A percentile compares a stretch with the other conserved stretches of the same genome.
Conservation (phyloP, 169 alveolate species). For the Plasmodium relictum region DNA sequence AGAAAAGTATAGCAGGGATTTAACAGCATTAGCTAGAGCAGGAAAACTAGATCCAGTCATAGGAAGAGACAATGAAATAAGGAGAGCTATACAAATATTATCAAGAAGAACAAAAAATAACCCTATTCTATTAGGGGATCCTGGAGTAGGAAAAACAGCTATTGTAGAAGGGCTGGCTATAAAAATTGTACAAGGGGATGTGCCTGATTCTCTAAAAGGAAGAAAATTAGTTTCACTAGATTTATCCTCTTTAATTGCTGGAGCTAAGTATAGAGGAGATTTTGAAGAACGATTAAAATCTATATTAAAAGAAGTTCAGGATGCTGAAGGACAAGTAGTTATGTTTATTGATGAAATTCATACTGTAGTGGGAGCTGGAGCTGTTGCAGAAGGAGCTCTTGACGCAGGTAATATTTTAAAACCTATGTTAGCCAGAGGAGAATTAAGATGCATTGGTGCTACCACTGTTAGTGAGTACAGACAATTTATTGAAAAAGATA, state of each 20-base stretch:
- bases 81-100: conserved; percentile 89
- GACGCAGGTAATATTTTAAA: conserved; percentile 92
- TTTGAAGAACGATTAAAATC: conserved; percentile 92
- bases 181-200: conserved; percentile 91
- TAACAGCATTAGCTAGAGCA: conserved; percentile 90
- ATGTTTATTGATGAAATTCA: conserved; percentile 93
- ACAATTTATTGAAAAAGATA: conserved; percentile 91
- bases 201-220: conserved; percentile 90
- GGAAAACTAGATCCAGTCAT: conserved; percentile 92
- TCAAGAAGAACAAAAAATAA: conserved; percentile 91
- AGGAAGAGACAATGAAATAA: conserved; percentile 91
- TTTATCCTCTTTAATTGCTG: conserved; percentile 89
- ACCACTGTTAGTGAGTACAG: conserved; percentile 92
- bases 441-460: conserved; percentile 91
- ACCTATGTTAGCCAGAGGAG: conserved; percentile 93
- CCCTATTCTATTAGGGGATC: conserved; percentile 91
- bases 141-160: conserved; percentile 94
- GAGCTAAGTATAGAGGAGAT: conserved; percentile 93
- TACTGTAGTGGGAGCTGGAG: conserved; percentile 93
- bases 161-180: conserved; percentile 93
- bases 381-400: conserved; percentile 92
- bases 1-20: conserved; percentile 87
- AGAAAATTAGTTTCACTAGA: conserved; percentile 88
- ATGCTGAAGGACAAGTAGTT: conserved; percentile 91
- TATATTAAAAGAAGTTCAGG: conserved; percentile 90